phyloP scores from a whole-genome alignment of 2,329 filamentous ascomycete genomes.

The Pseudocercospora fijiensis region DNA sequence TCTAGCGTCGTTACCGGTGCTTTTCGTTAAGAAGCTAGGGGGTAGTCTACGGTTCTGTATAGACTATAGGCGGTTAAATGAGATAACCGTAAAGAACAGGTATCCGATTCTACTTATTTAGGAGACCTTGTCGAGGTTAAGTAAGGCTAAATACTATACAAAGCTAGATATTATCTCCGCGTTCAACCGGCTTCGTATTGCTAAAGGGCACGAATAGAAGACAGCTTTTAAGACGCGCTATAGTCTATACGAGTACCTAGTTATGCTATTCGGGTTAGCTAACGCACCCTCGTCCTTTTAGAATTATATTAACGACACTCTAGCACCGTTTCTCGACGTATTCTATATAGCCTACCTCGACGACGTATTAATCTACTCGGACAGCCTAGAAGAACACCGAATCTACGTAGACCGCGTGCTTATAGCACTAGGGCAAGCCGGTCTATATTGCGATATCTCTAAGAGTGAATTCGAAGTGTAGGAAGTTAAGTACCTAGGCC shows the following conservation, averaged over 20 bases:
- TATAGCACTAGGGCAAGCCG: neutral
- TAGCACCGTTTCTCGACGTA: constrained; percentile 19
- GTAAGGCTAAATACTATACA: neutral
- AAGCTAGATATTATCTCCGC: constrained; percentile 28
- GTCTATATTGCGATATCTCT: constrained; percentile 16
- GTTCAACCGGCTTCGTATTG: constrained; percentile 33
- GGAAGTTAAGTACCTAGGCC: constrained; percentile 22
- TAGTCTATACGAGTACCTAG: constrained; percentile 29
- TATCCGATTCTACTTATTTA: constrained; percentile 32
- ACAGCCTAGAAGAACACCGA: constrained; percentile 9
- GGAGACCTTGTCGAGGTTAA: constrained; percentile 29
- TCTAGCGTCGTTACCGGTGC: neutral
- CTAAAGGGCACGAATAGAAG: constrained; percentile 28
- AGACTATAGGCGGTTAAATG: constrained; percentile 37
- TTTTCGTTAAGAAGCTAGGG: constrained; percentile 25
- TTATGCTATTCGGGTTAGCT: constrained; percentile 32
- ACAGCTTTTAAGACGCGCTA: constrained; percentile 28
- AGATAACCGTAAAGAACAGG: constrained; percentile 35
- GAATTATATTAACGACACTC: constrained; percentile 29
- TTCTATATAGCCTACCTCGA: constrained; percentile 34
- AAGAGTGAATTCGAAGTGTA: constrained; percentile 20
- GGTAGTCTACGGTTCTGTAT: constrained; percentile 29
- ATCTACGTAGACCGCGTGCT: constrained; percentile 6
- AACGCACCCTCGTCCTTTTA: constrained; percentile 33
- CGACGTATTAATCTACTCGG: constrained; percentile 36